These are phyloP conservation scores for Diaporthe sp. DNA, from an alignment of 2,329 filamentous ascomycete species.

Conservation along the genomic window DNA sequence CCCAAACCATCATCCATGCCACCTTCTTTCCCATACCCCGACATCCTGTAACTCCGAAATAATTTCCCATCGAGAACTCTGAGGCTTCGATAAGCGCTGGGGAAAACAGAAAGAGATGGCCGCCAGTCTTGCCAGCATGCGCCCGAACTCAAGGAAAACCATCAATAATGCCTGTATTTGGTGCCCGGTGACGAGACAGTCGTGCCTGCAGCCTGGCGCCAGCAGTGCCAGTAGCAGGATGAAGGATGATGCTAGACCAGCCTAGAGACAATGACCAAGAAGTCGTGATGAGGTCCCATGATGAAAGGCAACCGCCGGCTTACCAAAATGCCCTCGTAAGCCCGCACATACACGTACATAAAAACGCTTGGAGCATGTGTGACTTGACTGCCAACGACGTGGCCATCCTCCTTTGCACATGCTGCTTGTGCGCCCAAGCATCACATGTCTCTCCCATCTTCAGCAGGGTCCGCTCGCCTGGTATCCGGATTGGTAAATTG, in stretches of 20 bases:
- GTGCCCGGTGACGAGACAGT: not conserved
- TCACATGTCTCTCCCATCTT: not conserved
- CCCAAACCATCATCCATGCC: not conserved
- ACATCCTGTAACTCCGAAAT: slow-evolving; percentile 9
- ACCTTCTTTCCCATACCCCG: not conserved
- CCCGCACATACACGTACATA: not conserved
- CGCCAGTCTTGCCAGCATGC: not conserved
- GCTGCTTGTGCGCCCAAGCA: not conserved
- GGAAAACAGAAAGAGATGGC: not conserved
- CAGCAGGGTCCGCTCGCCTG: not conserved
- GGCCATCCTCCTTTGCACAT: not conserved
- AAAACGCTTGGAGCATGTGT: not conserved
- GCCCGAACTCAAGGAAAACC: not conserved
- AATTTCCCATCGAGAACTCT: too few relatives aligned
- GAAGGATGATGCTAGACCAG: not conserved
- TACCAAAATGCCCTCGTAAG: not conserved
- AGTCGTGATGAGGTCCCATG: not conserved
- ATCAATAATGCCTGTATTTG: not conserved
- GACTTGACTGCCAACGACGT: not conserved
- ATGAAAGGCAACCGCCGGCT: too few relatives aligned
- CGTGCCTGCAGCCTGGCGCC: not conserved
- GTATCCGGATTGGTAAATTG: not conserved
- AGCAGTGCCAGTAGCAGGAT: not conserved
- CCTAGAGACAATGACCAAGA: not conserved
- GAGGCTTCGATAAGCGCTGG: not conserved